phyloP scores from a whole-genome alignment of 2,329 filamentous ascomycete genomes.

The Pseudogymnoascus sp. region DNA sequence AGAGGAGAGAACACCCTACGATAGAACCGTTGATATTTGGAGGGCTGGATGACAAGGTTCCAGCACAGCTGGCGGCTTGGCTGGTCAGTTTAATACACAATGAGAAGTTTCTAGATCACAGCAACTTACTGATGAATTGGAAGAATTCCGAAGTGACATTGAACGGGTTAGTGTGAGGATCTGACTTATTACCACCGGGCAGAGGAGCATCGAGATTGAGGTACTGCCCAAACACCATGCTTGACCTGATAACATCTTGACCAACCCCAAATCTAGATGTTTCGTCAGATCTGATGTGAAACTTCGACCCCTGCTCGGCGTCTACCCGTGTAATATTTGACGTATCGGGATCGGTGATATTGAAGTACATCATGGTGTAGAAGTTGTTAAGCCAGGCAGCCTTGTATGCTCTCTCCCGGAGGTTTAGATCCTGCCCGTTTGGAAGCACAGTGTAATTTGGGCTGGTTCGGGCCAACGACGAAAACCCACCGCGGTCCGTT shows the following conservation, averaged over 20 bases:
- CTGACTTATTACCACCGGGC: background rate
- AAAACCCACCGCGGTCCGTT: constrained; percentile 37
- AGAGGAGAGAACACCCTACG: constrained; percentile 34
- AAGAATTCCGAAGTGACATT: constrained; percentile 24
- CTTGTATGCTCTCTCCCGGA: constrained; percentile 34
- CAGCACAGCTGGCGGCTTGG: constrained; percentile 24
- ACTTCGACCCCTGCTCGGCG: constrained; percentile 27
- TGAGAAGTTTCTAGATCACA: background rate
- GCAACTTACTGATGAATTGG: constrained; percentile 18
- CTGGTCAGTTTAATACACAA: constrained; percentile 9
- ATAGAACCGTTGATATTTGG: constrained; percentile 37
- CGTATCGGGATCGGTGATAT: constrained; percentile 29
- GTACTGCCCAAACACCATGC: background rate
- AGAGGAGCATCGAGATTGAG: background rate
- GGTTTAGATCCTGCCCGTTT: constrained; percentile 26
- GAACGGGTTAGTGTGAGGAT: constrained; percentile 27
- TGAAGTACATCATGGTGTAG: constrained; percentile 33
- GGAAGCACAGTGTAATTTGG: constrained; percentile 29
- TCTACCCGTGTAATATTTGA: background rate
- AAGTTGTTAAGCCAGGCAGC: constrained; percentile 37
- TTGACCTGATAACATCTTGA: background rate
- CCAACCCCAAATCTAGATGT: background rate
- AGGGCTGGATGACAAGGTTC: constrained; percentile 24
- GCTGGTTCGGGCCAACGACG: constrained; percentile 30
- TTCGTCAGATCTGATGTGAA: constrained; percentile 20